A percentile compares a stretch with the other conserved stretches of the same genome.
Evolutionary conservation across 1,139 yeast species (phyloP).

Genomic region (Meyerozyma smithsonii): DNA sequence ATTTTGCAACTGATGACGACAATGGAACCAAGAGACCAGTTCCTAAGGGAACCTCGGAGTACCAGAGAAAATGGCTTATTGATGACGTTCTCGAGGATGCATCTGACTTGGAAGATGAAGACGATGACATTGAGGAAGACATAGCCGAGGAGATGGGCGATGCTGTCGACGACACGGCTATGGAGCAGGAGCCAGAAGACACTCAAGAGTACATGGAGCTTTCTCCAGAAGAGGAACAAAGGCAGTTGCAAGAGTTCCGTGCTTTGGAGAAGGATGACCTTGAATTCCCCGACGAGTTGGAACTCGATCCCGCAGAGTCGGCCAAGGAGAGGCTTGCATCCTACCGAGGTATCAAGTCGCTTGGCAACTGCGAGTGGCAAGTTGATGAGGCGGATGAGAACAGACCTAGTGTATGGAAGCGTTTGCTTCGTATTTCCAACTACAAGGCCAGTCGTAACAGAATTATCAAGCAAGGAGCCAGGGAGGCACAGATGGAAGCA

Average conservation of each 20-base stretch:
- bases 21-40: conserved; percentile 32
- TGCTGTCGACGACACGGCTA: conserved; percentile 16
- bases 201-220: conserved; percentile 62
- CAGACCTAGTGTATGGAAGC: conserved; percentile 74
- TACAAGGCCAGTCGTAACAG: conserved; percentile 75
- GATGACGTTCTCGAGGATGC: conserved; percentile 48
- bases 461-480: conserved; percentile 56
- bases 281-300: conserved; percentile 95
- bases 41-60: conserved; percentile 89
- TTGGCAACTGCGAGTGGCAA: conserved; percentile 83
- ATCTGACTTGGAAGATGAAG: conserved; percentile 52
- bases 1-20: conserved; percentile 43
- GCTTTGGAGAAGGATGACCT: conserved; percentile 73
- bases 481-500: conserved; percentile 54
- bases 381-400: conserved; percentile 74
- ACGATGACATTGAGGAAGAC: conserved; percentile 20
- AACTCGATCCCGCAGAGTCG: conserved; percentile 67
- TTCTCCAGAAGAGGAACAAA: conserved; percentile 76
- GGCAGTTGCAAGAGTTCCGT: conserved; percentile 69
- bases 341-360: conserved; percentile 82
- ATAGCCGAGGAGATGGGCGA: neutral
- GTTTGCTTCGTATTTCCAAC: conserved; percentile 69
- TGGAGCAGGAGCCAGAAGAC: conserved; percentile 24
- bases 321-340: conserved; percentile 71
- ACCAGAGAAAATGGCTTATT: conserved; percentile 89